A percentile compares a stretch with the other conserved stretches of the same genome.
Evolutionary conservation across 768 basidiomycete genomes (phyloP).

Genomic region (Lanmaoa pseudosensibilis): DNA sequence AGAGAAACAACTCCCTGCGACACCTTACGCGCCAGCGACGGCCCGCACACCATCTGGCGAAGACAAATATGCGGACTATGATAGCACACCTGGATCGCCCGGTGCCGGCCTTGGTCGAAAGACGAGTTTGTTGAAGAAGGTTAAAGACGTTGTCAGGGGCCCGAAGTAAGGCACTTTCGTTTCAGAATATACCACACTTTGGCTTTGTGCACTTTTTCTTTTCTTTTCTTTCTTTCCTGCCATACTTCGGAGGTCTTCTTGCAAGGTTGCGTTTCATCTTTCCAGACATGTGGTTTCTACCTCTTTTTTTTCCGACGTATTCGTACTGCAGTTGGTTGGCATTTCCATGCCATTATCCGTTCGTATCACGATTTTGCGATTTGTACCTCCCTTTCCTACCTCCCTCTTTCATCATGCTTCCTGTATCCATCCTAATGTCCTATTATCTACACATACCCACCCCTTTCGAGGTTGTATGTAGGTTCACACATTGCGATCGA

Average conservation of each 20-base stretch:
- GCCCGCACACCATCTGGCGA: constrained; percentile 29
- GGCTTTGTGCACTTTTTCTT: constrained; percentile 5
- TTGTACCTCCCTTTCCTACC: neutral
- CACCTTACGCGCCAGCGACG: constrained; percentile 35
- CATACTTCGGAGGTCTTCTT: constrained; percentile 8
- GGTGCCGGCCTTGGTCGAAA: constrained; percentile 60
- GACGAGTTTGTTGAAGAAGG: constrained; percentile 78
- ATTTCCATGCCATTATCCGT: constrained; percentile 2
- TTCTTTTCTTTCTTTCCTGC: constrained; percentile 4
- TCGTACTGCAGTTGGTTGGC: constrained; percentile 1
- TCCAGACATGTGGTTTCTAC: neutral
- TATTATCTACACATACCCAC: constrained; percentile 36
- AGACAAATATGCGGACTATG: constrained; percentile 50
- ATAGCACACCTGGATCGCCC: constrained; percentile 38
- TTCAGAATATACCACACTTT: constrained; percentile 9
- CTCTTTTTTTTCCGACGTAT: neutral
- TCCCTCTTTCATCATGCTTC: constrained; percentile 23
- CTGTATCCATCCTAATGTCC: constrained; percentile 33
- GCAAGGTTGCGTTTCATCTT: constrained; percentile 1
- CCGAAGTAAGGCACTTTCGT: constrained; percentile 35
- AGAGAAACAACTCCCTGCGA: constrained; percentile 56
- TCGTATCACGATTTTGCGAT: constrained; percentile 8
- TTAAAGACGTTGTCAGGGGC: constrained; percentile 69
- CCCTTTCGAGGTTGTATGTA: constrained; percentile 34
- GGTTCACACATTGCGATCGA: constrained; percentile 29